These are phyloP conservation scores for Stromatinia cepivora DNA, from an alignment of 2,329 filamentous ascomycete genomes.

Conservation along the genomic window DNA sequence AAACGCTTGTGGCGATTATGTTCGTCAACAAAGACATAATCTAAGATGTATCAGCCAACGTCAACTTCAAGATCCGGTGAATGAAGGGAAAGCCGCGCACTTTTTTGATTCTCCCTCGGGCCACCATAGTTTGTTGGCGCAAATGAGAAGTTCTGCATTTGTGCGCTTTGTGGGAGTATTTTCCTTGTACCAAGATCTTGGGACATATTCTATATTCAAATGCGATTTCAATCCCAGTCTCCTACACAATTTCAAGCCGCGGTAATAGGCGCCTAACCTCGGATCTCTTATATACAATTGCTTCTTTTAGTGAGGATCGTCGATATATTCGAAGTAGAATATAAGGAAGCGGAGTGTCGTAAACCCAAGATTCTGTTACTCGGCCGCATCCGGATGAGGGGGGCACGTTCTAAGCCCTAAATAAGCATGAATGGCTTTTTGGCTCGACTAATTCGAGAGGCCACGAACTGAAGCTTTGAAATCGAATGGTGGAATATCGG, in stretches of 20 bases:
- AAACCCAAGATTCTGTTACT: constrained; percentile 1
- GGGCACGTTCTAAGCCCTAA: constrained; percentile 5
- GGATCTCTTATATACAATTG: not conserved
- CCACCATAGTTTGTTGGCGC: constrained; percentile 63
- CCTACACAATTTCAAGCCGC: not conserved
- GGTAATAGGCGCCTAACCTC: not conserved
- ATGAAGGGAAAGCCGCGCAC: constrained; percentile 53
- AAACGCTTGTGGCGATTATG: constrained; percentile 96
- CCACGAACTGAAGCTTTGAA: constrained; percentile 10
- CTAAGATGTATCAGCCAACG: constrained; percentile 51
- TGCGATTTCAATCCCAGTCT: not conserved
- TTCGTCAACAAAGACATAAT: constrained; percentile 99
- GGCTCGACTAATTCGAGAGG: not conserved
- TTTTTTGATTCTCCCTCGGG: constrained; percentile 78
- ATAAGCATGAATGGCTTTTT: constrained; percentile 12
- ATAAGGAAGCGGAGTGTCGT: constrained; percentile 17
- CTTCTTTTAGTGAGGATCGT: not conserved
- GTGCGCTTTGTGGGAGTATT: constrained; percentile 64
- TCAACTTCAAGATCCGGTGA: constrained; percentile 9
- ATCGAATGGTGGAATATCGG: constrained; percentile 20
- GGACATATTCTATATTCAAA: constrained; percentile 51
- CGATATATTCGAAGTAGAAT: not conserved
- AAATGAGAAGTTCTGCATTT: constrained; percentile 77
- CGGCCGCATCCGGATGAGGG: constrained; percentile 15
- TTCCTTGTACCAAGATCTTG: constrained; percentile 62